A percentile compares a stretch with the other conserved stretches of the same genome.
Evolutionary conservation across 768 basidiomycete species (phyloP).

Genomic region (Panaeolus cyanescens): DNA sequence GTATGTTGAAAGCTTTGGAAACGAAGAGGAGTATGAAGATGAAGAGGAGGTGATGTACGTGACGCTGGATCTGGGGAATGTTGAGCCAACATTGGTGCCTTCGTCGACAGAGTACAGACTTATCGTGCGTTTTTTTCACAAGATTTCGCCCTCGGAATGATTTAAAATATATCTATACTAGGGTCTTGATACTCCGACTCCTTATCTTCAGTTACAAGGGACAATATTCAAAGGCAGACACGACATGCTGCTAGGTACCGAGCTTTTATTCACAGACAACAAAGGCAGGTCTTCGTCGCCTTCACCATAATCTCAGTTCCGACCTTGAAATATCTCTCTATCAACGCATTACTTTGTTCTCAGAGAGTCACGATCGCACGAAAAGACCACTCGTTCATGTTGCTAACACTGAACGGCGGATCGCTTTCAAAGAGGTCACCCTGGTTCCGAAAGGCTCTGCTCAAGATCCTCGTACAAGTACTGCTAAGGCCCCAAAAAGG

Average conservation of each 20-base stretch:
- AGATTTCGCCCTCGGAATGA: background rate
- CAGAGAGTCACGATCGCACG: constrained; percentile 46
- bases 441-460: constrained; percentile 41
- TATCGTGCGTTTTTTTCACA: constrained; percentile 53
- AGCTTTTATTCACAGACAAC: constrained; percentile 72
- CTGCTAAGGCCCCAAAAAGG: background rate
- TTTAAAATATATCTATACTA: constrained; percentile 19
- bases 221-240: constrained; percentile 74
- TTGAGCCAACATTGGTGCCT: constrained; percentile 76
- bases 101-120: constrained; percentile 70
- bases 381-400: constrained; percentile 57
- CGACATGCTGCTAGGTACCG: constrained; percentile 70
- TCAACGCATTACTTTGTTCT: background rate
- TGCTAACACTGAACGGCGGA: constrained; percentile 65
- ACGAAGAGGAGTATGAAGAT: constrained; percentile 66
- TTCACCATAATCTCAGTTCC: background rate
- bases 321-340: background rate
- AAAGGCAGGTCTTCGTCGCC: constrained; percentile 43
- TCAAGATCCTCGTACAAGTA: background rate
- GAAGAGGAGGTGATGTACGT: constrained; percentile 68
- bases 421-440: constrained; percentile 74
- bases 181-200: constrained; percentile 79
- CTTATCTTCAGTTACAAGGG: constrained; percentile 76
- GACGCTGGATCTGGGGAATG: constrained; percentile 70
- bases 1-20: constrained; percentile 68